Conservation (phyloP, 2,329 filamentous ascomycete genomes). For the Scedosporium dehoogii region DNA sequence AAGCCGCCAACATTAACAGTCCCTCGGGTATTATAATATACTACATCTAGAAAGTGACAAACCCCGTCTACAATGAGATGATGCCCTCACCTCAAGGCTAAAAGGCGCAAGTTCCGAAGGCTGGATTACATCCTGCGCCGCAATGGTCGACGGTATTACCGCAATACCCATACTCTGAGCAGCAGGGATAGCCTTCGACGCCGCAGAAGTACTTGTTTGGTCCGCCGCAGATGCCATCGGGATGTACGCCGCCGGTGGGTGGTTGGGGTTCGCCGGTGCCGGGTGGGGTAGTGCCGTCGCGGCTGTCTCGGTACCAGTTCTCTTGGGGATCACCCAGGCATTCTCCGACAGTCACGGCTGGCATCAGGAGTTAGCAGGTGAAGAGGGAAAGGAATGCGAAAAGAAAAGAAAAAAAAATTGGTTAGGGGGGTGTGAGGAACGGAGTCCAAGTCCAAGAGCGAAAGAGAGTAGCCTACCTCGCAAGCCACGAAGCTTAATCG, state of each 20-base stretch:
- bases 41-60: too few species aligned
- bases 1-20: too few species aligned
- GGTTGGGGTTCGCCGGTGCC: too few species aligned
- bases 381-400: not conserved
- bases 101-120: conserved; percentile 1
- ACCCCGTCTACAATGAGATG: not conserved
- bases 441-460: not conserved
- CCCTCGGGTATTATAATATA: too few species aligned
- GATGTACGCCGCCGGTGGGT: not conserved
- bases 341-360: conserved; percentile 24
- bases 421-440: too few species aligned
- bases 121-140: conserved; percentile 3
- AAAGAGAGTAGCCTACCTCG: not conserved
- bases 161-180: conserved; percentile 5
- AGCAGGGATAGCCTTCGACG: conserved; percentile 2
- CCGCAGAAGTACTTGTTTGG: conserved; percentile 3
- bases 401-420: too few species aligned
- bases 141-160: conserved; percentile 4
- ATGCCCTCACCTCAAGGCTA: not conserved
- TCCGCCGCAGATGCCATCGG: conserved; percentile 6
- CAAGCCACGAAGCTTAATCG: conserved; percentile 7
- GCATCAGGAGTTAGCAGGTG: not conserved
- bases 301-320: conserved; percentile 37
- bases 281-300: not conserved
- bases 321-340: conserved; percentile 42